A percentile compares a stretch with the other conserved stretches of the same genome.
Evolutionary conservation across 108 stramenopile species (phyloP).

Genomic region (Nannochloropsis gaditana): DNA sequence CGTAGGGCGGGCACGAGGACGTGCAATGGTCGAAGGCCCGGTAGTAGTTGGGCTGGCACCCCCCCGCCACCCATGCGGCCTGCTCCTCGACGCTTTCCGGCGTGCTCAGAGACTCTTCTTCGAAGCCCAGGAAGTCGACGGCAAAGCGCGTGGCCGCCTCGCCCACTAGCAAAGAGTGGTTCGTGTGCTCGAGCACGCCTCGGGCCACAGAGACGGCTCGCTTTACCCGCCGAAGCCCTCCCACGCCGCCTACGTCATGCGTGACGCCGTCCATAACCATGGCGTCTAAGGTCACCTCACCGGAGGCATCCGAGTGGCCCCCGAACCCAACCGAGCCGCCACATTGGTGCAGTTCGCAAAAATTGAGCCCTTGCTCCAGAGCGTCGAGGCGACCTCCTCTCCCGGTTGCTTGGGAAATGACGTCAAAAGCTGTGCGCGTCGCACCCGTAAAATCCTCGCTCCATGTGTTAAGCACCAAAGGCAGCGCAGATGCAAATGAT

Average conservation of each 20-base stretch:
- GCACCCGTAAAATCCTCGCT: slow-evolving; percentile 29
- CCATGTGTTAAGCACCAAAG: slow-evolving; percentile 42
- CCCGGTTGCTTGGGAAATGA: not conserved
- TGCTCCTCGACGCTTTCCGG: slow-evolving; percentile 31
- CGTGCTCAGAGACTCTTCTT: slow-evolving; percentile 33
- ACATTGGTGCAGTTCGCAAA: slow-evolving; percentile 38
- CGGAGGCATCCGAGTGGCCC: slow-evolving; percentile 43
- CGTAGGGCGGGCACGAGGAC: not conserved
- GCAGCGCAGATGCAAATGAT: not conserved
- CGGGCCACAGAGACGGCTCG: slow-evolving; percentile 48
- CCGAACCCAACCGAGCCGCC: slow-evolving; percentile 45
- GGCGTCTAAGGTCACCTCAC: slow-evolving; percentile 50
- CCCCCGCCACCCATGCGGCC: slow-evolving; percentile 28
- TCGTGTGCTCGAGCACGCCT: slow-evolving; percentile 52
- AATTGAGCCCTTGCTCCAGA: slow-evolving; percentile 40
- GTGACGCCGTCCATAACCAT: slow-evolving; percentile 52
- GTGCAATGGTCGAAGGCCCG: slow-evolving; percentile 26
- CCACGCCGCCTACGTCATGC: slow-evolving; percentile 49
- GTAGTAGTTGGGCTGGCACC: slow-evolving; percentile 55
- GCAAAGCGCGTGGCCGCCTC: slow-evolving; percentile 51
- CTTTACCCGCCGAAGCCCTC: slow-evolving; percentile 39
- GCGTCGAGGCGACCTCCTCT: slow-evolving; percentile 25
- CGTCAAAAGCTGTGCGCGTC: slow-evolving; percentile 26
- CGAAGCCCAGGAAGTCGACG: slow-evolving; percentile 31
- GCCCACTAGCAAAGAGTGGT: slow-evolving; percentile 50